Percentiles rank a stretch among this genome's conserved stretches.
These are phyloP conservation scores for Spergularia marina DNA, from an alignment of 148 eudicot species.

Conservation along the genomic window DNA sequence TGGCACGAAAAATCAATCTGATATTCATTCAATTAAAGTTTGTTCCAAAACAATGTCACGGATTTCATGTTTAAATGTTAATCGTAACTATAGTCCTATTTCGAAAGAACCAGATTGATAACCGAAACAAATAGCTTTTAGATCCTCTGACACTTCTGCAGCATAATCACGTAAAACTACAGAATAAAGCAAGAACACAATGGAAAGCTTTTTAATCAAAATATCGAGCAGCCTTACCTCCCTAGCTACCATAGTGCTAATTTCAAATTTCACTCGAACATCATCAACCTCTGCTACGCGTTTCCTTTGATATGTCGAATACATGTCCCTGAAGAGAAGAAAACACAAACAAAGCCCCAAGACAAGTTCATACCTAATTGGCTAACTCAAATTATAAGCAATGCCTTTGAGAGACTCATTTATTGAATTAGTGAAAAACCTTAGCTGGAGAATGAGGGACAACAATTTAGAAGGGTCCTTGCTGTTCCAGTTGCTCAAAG, in stretches of 20 bases:
- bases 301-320: conserved; percentile 62
- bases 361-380: not conserved
- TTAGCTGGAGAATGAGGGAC: conserved; percentile 69
- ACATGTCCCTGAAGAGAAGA: conserved; percentile 49
- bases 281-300: conserved; percentile 74
- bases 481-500: conserved; percentile 62
- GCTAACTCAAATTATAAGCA: not conserved
- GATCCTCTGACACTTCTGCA: no score
- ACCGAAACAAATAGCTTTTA: no score
- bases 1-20: no score
- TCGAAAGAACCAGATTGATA: no score
- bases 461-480: conserved; percentile 67
- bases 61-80: no score
- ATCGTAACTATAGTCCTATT: no score
- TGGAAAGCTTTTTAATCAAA: not conserved
- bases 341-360: not conserved
- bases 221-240: conserved; percentile 47
- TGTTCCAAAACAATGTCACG: no score
- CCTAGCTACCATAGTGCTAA: conserved; percentile 71
- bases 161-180: not conserved
- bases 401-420: not conserved
- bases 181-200: not conserved
- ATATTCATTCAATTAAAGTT: no score
- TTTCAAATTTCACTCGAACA: conserved; percentile 79
- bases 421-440: conserved; percentile 34